Evolutionary conservation across 1,284 basidiomycete species (phyloP), one percentile per base, ranked within the genome.

Genomic region (Puccinia coronata): DNA sequence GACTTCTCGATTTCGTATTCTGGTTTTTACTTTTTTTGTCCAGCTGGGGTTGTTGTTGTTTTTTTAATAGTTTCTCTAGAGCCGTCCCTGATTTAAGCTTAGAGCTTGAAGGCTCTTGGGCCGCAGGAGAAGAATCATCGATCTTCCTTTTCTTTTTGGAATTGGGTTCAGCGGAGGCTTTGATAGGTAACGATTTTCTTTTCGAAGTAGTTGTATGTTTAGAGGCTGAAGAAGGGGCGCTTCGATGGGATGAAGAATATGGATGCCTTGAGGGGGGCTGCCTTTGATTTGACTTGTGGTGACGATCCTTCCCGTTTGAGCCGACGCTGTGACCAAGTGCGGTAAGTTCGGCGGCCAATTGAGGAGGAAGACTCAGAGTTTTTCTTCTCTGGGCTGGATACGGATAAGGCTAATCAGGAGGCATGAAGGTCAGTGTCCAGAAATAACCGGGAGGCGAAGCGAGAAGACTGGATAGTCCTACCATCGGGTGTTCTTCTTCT

Each of bases 281-380:
- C 39, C 71, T 41, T 20, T 31, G n/a, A 69, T 49, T 25, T 69
- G 23, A 28, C 55, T 72, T 59, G 41, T 18, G 53, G 5, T 31
- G 8, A 43, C 28, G 36, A 23, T 31, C 34, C n/a, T 75, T 61
- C 67, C 67, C 47, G 14, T 41, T 59, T 28, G 55, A 41, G 51
- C 34, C 31, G 16, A 72, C 67, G 6, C 67, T 34, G 47, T 80
- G 78, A 31, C 78, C 78, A 31, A 80, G 78, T 14, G 78, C 78
- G 47, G 36, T 80, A 65, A 80, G 78, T 43, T 80, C 78, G 51
- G 78, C 78, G 34, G 69, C 69, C n/a, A 80, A 61, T 49, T 39
- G 49, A 71, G 51, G 53, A 61, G 78, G 78, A 23, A 75, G 55
- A n/a, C 72, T 75, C 16, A 75, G 53, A 41, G 1, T 11, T 59